Percentiles rank a stretch among this genome's conserved stretches.
Conservation (phyloP, 345 rosid species). For the Geranium rotundifolium region DNA sequence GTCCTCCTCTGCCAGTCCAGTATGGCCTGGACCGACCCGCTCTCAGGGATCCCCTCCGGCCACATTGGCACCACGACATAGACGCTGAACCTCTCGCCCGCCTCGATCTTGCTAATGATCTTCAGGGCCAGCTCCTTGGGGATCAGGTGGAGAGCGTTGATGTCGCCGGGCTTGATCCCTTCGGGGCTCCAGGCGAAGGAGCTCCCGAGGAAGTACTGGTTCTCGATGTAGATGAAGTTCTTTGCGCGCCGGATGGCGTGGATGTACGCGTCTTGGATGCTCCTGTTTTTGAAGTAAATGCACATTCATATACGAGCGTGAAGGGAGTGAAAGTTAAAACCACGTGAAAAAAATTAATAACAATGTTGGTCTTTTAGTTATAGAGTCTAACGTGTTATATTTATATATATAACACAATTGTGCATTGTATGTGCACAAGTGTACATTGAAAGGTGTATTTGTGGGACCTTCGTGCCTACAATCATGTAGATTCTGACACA, state of each 20-base stretch:
- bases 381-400: too few species aligned
- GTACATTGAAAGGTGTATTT: too few species aligned
- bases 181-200: conserved; percentile 78
- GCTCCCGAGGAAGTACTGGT: conserved; percentile 95
- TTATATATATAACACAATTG: too few species aligned
- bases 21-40: conserved; percentile 89
- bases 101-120: conserved; percentile 87
- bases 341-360: too few species aligned
- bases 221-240: conserved; percentile 84
- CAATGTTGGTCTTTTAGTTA: too few species aligned
- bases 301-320: too few species aligned
- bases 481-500: too few species aligned
- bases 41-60: conserved; percentile 97
- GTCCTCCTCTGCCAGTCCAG: conserved; percentile 95
- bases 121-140: conserved; percentile 92
- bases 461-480: too few species aligned
- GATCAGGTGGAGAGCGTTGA: conserved; percentile 72
- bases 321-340: too few species aligned
- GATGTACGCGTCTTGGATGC: conserved; percentile 93
- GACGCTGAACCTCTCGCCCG: conserved; percentile 73
- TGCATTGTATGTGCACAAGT: too few species aligned
- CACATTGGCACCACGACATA: conserved; percentile 94
- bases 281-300: conserved; percentile 20
- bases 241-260: conserved; percentile 94
- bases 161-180: conserved; percentile 79